Conservation (phyloP, 768 basidiomycete species). For the Mycena chlorophos region DNA sequence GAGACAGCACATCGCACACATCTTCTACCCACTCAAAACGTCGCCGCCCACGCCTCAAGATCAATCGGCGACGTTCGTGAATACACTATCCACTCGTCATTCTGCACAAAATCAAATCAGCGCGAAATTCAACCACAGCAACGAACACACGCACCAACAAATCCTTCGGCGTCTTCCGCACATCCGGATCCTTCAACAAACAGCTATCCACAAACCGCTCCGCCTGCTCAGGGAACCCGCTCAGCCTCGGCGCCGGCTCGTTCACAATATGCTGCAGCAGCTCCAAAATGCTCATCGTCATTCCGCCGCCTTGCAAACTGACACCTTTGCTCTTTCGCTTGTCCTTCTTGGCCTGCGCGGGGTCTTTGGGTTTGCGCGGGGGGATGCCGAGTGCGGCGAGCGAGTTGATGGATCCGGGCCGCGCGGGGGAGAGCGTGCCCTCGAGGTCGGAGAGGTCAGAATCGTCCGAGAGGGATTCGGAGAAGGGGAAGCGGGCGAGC, state of each 20-base stretch:
- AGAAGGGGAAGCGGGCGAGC: constrained; percentile 95
- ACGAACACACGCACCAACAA: constrained; percentile 58
- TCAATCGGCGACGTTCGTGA: constrained; percentile 11
- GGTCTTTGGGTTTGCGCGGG: constrained; percentile 30
- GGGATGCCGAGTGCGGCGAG: constrained; percentile 40
- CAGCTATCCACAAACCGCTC: constrained; percentile 89
- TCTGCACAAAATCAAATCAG: constrained; percentile 6
- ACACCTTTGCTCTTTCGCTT: constrained; percentile 91
- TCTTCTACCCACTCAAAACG: constrained; percentile 10
- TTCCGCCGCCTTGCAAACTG: constrained; percentile 88
- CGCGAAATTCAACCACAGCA: too few relatives aligned
- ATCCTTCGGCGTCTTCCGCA: constrained; percentile 84
- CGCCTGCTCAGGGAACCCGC: constrained; percentile 66
- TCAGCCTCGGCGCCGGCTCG: constrained; percentile 57
- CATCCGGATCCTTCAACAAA: constrained; percentile 85
- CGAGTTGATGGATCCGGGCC: constrained; percentile 55
- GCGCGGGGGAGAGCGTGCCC: constrained; percentile 73
- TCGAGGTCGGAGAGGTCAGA: constrained; percentile 81
- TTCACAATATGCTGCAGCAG: constrained; percentile 4
- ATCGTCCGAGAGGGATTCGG: constrained; percentile 75
- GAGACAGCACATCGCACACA: neutral
- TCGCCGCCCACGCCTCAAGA: constrained; percentile 19
- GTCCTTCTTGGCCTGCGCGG: constrained; percentile 63
- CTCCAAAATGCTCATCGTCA: constrained; percentile 1
- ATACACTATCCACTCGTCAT: constrained; percentile 19